Conservation (phyloP, 352 stramenopile genomes). For the Pythium chondricola region DNA sequence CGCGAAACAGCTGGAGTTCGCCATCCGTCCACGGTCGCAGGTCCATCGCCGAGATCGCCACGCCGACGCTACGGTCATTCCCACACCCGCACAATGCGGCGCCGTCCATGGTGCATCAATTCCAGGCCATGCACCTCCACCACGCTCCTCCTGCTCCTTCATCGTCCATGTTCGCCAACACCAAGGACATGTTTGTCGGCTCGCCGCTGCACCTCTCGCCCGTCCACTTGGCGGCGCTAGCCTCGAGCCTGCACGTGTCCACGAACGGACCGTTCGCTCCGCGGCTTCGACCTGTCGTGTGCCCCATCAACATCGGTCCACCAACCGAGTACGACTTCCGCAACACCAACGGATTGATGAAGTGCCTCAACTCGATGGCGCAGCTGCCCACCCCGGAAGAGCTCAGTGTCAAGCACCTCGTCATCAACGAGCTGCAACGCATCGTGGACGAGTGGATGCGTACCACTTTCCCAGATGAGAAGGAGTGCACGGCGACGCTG, state of each 20-base stretch:
- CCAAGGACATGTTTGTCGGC: slow-evolving; percentile 7
- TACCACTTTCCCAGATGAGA: slow-evolving; percentile 31
- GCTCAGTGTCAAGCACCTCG: slow-evolving; percentile 65
- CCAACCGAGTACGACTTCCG: slow-evolving; percentile 73
- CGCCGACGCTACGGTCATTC: background rate
- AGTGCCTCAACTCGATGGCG: slow-evolving; percentile 65
- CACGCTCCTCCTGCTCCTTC: background rate
- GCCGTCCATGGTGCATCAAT: background rate
- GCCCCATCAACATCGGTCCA: slow-evolving; percentile 42
- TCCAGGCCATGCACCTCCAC: background rate
- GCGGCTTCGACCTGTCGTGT: slow-evolving; percentile 48
- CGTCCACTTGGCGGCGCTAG: slow-evolving; percentile 16
- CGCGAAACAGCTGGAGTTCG: slow-evolving; percentile 9
- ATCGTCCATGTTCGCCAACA: background rate
- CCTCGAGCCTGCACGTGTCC: background rate
- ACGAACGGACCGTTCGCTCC: slow-evolving; percentile 8
- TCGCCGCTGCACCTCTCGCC: slow-evolving; percentile 17
- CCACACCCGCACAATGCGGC: too few relatives aligned
- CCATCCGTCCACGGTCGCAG: background rate
- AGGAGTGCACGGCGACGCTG: slow-evolving; percentile 43
- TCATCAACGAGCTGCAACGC: slow-evolving; percentile 69
- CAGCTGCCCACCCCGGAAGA: slow-evolving; percentile 50
- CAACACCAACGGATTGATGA: slow-evolving; percentile 77
- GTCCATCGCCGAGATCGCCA: slow-evolving; percentile 1
- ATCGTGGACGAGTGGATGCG: slow-evolving; percentile 67